Base-by-base conservation (phyloP, 108 stramenopile genomes). In the Aureococcus anophagefferens region DNA sequence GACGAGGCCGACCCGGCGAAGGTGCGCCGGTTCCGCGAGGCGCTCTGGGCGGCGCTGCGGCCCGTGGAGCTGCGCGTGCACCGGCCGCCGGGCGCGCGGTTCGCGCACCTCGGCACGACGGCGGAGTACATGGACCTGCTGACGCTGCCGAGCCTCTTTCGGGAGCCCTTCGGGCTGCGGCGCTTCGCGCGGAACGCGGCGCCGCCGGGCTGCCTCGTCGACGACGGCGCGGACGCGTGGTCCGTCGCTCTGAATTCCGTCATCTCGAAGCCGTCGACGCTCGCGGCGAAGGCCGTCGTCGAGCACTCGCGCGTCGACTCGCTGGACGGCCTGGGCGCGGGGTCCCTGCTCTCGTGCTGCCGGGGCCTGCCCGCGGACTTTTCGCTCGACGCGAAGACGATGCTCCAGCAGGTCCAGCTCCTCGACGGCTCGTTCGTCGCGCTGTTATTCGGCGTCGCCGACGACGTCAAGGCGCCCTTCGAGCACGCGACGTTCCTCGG, bases 31-130 rank as follows among this genome's bases (percentile, higher is more conserved):
- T 9, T 21, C 1, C 30, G 46, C 30, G 35, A 34, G 5, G 18
- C 18, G 9, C 62, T 72, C 0, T 72, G 36, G 35, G 5, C 21
- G 32, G 25, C 18, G 33, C 67, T 74, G 30, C 34, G 32, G 25
- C 4, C 28, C 28, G 11, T 68, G 40, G 13, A 28, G 30, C 46
- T 74, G 16, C 63, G 7, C 4, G 30, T 32, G 7, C 36, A 37
- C 13, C 13, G 31, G 37, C n/a, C 30, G 0, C 37, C 5, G 14
- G 40, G 45, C 36, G 66, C 65, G 4, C 5, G 5, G 25, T 74
- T 74, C 67, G 25, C 33, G 40, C 73, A 74, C 46, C 11, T 74
- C 36, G 66, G 66, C 16, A 66, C 66, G 33, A 25, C 66, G 25
- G 5, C 16, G 66, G 66, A 66, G 25, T 36, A 36, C 17, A 1